phyloP scores from a whole-genome alignment of 2,329 filamentous ascomycete genomes.

The Scortechinia acanthostroma region DNA sequence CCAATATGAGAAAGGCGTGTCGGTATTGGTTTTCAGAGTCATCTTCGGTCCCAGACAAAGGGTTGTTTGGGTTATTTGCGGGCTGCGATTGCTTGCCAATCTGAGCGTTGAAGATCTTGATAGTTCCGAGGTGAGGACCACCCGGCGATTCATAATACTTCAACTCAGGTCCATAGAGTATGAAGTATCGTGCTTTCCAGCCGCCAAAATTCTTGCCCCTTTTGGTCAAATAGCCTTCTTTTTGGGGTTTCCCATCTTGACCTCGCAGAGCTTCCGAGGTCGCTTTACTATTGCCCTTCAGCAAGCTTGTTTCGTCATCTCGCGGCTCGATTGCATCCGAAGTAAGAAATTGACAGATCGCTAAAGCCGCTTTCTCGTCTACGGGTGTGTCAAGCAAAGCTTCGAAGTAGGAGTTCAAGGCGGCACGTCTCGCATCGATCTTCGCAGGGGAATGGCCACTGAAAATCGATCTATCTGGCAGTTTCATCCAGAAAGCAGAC shows the following conservation, averaged over 20 bases:
- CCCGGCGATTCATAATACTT: slow-evolving; percentile 90
- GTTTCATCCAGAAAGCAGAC: slow-evolving; percentile 63
- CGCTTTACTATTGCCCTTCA: slow-evolving; percentile 24
- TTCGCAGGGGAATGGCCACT: slow-evolving; percentile 88
- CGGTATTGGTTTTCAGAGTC: slow-evolving; percentile 90
- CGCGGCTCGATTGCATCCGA: slow-evolving; percentile 55
- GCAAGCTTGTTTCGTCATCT: slow-evolving; percentile 41
- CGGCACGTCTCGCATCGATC: slow-evolving; percentile 76
- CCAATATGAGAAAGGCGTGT: slow-evolving; percentile 88
- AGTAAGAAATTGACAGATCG: slow-evolving; percentile 84
- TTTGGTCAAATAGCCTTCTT: slow-evolving; percentile 90
- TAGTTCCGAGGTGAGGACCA: slow-evolving; percentile 83
- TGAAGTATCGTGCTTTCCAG: slow-evolving; percentile 78
- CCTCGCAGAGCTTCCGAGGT: slow-evolving; percentile 28
- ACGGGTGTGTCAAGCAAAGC: slow-evolving; percentile 76
- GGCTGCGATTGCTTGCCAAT: slow-evolving; percentile 77
- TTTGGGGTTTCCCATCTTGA: slow-evolving; percentile 60
- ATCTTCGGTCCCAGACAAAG: slow-evolving; percentile 43
- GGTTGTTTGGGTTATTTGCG: slow-evolving; percentile 33
- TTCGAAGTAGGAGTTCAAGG: slow-evolving; percentile 80
- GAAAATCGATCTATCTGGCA: slow-evolving; percentile 81
- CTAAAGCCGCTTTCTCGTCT: slow-evolving; percentile 68
- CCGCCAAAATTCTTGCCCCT: slow-evolving; percentile 97
- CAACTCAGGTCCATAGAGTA: slow-evolving; percentile 53
- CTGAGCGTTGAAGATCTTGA: slow-evolving; percentile 83